phyloP scores from a whole-genome alignment of 2,329 filamentous ascomycete species.

The Colletotrichum karsti region DNA sequence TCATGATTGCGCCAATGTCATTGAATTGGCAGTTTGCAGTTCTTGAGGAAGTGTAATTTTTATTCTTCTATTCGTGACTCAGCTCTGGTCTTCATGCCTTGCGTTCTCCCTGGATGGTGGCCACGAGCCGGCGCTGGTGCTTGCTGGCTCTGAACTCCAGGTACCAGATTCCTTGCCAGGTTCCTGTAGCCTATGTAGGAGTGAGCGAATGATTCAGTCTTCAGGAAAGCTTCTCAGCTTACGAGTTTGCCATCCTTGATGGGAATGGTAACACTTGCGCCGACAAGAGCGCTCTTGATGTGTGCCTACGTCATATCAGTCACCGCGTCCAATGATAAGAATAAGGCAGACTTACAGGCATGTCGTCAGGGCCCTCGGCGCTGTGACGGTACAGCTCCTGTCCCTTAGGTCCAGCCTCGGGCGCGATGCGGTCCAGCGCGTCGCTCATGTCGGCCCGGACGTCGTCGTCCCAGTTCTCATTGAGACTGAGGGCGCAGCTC shows the following conservation, averaged over 20 bases:
- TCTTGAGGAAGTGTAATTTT: background rate
- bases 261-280: slow-evolving; percentile 88
- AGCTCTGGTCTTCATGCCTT: slow-evolving; percentile 50
- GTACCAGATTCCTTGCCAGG: slow-evolving; percentile 94
- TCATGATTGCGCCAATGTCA: slow-evolving; percentile 2
- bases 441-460: slow-evolving; percentile 95
- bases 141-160: slow-evolving; percentile 83
- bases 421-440: slow-evolving; percentile 88
- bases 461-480: slow-evolving; percentile 89
- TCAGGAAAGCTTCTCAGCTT: slow-evolving; percentile 36
- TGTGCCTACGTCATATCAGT: slow-evolving; percentile 69
- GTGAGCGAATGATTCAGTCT: background rate
- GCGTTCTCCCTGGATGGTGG: slow-evolving; percentile 89
- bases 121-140: slow-evolving; percentile 84
- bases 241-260: slow-evolving; percentile 86
- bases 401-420: slow-evolving; percentile 76
- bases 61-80: background rate
- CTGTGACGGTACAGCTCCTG: slow-evolving; percentile 83
- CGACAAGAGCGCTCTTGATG: slow-evolving; percentile 89
- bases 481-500: slow-evolving; percentile 86
- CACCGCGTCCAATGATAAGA: slow-evolving; percentile 2
- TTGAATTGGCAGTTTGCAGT: background rate
- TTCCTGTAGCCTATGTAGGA: slow-evolving; percentile 63
- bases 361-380: slow-evolving; percentile 91
- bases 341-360: slow-evolving; percentile 70